Base-by-base conservation (phyloP, 164 flowering plant genomes). In the Berberis vulgaris region DNA sequence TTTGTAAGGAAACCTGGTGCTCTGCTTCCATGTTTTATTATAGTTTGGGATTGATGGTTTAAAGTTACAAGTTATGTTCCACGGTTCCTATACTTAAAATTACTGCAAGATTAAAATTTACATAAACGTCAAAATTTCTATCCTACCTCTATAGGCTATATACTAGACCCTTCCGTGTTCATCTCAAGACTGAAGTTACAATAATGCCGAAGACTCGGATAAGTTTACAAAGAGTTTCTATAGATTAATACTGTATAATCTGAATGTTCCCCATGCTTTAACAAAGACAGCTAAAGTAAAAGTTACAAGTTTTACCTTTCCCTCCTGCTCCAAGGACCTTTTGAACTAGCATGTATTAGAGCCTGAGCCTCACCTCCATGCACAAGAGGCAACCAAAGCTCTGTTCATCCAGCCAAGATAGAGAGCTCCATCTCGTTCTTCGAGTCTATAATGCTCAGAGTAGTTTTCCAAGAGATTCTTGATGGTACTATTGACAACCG, bases 341-440 rank as follows among this genome's bases (percentile, higher is more conserved):
- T 56, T n/a, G 11, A 61, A 45, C 41, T 60, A 39, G 57, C 42
- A 10, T 40, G 12, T 0, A 45, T 12, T 53, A n/a, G 54, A 7
- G 2, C 44, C 49, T 3, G 7, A 43, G 11, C 12, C 43, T 76
- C 77, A 88, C 67, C 68, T 74, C 92, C 90, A 88, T 44, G 96
- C 96, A 65, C 83, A 82, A 42, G 92, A 77, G 40, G 85, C 69
- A 3, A 86, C 78, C 44, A 88, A 65, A 52, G 64, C 67, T 67
- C 73, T 82, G 60, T 82, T 75, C 80, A 65, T 81, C 96, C 96
- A 86, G 38, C 96, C 96, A 60, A 86, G 88, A 69, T 74, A 86
- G 40, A 88, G 76, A 55, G 71, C 81, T 12, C 84, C 92, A 64
- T 82, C 87, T 65, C 76, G 70, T 65, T 89, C 96, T 70, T 85